phyloP scores from a whole-genome alignment of 129 eudicot species.

The Escallonia rubra region DNA sequence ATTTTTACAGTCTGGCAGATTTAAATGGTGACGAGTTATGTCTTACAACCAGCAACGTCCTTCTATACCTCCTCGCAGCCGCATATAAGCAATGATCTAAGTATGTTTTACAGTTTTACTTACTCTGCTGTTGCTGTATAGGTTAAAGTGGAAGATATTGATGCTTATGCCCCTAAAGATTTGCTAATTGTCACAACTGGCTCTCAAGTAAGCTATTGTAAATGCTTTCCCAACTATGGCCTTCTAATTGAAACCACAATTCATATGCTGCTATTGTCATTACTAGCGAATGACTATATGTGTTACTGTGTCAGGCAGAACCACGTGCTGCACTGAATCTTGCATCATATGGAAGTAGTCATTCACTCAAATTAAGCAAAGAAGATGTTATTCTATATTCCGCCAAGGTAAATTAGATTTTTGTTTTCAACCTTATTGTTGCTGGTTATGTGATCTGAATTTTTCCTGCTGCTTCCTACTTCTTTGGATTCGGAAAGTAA shows the following conservation, averaged over 20 bases:
- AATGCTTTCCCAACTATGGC: background rate
- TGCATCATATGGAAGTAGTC: slow-evolving; percentile 97
- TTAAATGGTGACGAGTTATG: too few relatives aligned
- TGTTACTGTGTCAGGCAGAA: slow-evolving; percentile 87
- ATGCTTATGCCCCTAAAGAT: slow-evolving; percentile 91
- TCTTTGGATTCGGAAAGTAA: too few relatives aligned
- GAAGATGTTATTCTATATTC: slow-evolving; percentile 89
- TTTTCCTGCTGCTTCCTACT: too few relatives aligned
- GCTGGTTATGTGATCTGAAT: too few relatives aligned
- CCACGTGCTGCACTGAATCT: slow-evolving; percentile 98
- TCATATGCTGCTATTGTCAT: slow-evolving; percentile 3
- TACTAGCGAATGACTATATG: slow-evolving; percentile 19
- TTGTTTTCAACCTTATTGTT: too few relatives aligned
- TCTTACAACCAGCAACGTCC: too few relatives aligned
- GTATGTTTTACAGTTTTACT: too few relatives aligned
- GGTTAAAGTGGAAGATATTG: slow-evolving; percentile 98
- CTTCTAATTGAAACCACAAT: background rate
- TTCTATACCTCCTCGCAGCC: too few relatives aligned
- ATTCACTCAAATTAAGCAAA: slow-evolving; percentile 87
- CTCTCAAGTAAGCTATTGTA: slow-evolving; percentile 68
- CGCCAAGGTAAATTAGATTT: slow-evolving; percentile 66
- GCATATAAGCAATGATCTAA: too few relatives aligned
- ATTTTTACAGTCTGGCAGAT: too few relatives aligned
- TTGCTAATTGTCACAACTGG: slow-evolving; percentile 95
- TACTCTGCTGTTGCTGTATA: slow-evolving; percentile 10